These are phyloP conservation scores for Lasiodiplodia citricola DNA, from an alignment of 2,329 filamentous ascomycete genomes.

Conservation along the genomic window DNA sequence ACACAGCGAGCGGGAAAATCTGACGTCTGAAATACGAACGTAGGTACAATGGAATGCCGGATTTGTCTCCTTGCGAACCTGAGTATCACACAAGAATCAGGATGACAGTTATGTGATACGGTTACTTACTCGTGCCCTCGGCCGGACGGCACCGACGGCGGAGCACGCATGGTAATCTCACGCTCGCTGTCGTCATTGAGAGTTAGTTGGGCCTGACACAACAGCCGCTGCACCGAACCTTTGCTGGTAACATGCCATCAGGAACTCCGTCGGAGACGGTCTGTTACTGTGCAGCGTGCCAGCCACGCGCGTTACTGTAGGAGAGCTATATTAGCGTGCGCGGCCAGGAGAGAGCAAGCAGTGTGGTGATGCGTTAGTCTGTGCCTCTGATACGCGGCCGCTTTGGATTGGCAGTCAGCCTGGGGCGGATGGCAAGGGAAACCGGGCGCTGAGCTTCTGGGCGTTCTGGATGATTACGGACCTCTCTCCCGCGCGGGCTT, in stretches of 20 bases:
- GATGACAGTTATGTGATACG: not conserved
- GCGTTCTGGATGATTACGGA: not conserved
- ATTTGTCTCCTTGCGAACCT: not conserved
- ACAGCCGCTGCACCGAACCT: not conserved
- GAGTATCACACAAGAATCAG: not conserved
- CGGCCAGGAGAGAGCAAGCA: not conserved
- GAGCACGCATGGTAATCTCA: not conserved
- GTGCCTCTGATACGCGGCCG: constrained; percentile 15
- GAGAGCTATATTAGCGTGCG: constrained; percentile 19
- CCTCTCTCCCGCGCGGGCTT: not conserved
- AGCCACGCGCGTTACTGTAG: constrained; percentile 11
- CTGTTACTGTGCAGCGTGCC: not conserved
- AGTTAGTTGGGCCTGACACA: not conserved
- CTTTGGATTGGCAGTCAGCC: constrained; percentile 9
- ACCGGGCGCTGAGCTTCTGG: not conserved
- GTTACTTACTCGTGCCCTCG: not conserved
- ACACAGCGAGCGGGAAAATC: not conserved
- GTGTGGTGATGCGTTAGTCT: constrained; percentile 2
- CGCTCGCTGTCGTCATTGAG: constrained; percentile 9
- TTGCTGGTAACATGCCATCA: not conserved
- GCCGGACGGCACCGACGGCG: not conserved
- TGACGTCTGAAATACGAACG: not conserved
- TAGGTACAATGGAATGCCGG: not conserved
- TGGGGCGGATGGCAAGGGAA: not conserved
- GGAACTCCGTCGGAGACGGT: not conserved